A percentile compares a stretch with the other conserved stretches of the same genome.
phyloP scores from a whole-genome alignment of 2,329 filamentous ascomycete genomes.

The Biscogniauxia sp. region DNA sequence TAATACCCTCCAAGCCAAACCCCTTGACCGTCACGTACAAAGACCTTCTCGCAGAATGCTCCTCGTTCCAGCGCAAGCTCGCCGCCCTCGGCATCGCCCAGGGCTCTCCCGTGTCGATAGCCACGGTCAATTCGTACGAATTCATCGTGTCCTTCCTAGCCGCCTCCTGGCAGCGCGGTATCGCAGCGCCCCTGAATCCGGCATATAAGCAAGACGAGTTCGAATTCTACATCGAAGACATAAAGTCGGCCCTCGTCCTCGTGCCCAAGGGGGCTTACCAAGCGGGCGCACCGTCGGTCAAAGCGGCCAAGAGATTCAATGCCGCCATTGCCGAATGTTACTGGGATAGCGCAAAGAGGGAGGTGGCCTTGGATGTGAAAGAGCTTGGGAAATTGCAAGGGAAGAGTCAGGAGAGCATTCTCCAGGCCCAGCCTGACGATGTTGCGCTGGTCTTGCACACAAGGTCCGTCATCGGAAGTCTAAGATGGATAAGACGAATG shows the following conservation, averaged over 20 bases:
- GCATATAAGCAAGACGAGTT: conserved; percentile 88
- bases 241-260: conserved; percentile 75
- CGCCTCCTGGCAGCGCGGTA: conserved; percentile 78
- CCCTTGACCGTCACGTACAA: conserved; percentile 68
- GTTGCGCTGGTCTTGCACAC: conserved; percentile 80
- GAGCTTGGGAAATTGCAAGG: conserved; percentile 64
- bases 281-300: conserved; percentile 67
- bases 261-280: conserved; percentile 70
- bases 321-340: conserved; percentile 86
- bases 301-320: conserved; percentile 74
- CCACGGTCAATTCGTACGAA: conserved; percentile 80
- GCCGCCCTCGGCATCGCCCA: conserved; percentile 70
- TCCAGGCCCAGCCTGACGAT: conserved; percentile 67
- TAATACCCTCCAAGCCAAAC: conserved; percentile 64
- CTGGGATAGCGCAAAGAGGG: conserved; percentile 62
- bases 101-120: conserved; percentile 74
- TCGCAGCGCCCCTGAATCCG: conserved; percentile 84
- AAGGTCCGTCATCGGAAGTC: conserved; percentile 37
- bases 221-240: conserved; percentile 87
- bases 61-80: conserved; percentile 73
- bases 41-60: conserved; percentile 63
- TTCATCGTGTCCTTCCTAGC: conserved; percentile 86
- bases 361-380: conserved; percentile 77
- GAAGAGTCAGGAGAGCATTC: conserved; percentile 37
- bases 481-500: not conserved